phyloP scores from a whole-genome alignment of 306 rosid genomes.

The Cucurbita maxima region DNA sequence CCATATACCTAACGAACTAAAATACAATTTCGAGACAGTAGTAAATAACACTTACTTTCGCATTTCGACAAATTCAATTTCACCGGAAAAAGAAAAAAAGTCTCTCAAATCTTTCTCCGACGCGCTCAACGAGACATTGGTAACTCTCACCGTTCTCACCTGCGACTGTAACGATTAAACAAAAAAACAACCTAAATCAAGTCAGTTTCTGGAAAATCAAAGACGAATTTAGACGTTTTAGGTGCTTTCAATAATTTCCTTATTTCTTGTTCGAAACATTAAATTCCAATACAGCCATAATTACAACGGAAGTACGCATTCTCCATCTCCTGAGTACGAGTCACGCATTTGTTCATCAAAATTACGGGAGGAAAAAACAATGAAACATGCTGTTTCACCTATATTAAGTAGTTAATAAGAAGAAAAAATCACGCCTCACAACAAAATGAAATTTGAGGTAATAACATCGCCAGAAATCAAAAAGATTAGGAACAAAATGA shows the following conservation, averaged over 20 bases:
- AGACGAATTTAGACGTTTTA: neutral
- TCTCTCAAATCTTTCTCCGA: slow-evolving; percentile 39
- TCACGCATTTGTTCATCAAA: neutral
- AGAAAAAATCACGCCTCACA: neutral
- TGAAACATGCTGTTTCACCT: neutral
- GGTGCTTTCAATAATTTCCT: neutral
- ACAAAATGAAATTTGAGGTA: neutral
- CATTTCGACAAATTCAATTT: slow-evolving; percentile 31
- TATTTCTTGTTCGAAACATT: neutral
- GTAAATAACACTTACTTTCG: slow-evolving; percentile 16
- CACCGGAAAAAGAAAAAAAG: slow-evolving; percentile 51
- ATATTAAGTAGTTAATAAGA: neutral
- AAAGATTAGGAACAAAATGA: neutral
- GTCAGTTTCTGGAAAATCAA: neutral
- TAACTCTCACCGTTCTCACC: slow-evolving; percentile 36
- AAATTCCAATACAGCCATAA: neutral
- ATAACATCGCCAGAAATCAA: neutral
- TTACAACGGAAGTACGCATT: neutral
- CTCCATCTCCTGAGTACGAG: neutral
- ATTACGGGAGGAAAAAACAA: neutral
- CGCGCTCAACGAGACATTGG: slow-evolving; percentile 33
- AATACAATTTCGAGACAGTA: neutral
- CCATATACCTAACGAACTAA: neutral
- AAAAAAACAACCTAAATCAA: neutral
- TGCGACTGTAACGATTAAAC: slow-evolving; percentile 8